These are phyloP conservation scores for Phytophthora nicotianae DNA, from an alignment of 352 stramenopile genomes.

Conservation along the genomic window DNA sequence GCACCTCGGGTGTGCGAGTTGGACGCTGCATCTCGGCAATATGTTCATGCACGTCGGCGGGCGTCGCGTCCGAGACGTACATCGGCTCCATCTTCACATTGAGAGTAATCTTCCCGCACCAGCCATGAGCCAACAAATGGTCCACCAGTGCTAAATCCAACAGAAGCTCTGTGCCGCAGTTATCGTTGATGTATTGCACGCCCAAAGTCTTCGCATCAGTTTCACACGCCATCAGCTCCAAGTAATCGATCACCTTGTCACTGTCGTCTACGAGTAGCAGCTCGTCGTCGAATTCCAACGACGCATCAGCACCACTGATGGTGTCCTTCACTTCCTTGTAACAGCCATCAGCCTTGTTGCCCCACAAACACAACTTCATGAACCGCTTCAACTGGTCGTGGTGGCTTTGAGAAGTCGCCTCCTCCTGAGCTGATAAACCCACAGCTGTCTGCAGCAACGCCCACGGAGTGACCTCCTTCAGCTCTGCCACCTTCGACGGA, in stretches of 20 bases:
- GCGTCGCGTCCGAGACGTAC: conserved; percentile 81
- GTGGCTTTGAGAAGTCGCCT: conserved; percentile 28
- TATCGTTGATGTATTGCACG: conserved; percentile 81
- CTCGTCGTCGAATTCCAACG: conserved; percentile 61
- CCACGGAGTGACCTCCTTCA: conserved; percentile 62
- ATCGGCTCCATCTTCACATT: conserved; percentile 80
- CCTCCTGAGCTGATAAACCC: conserved; percentile 11
- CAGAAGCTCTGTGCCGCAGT: conserved; percentile 75
- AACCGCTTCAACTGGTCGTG: conserved; percentile 53
- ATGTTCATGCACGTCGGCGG: conserved; percentile 61
- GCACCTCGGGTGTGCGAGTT: conserved; percentile 42
- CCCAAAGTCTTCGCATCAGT: conserved; percentile 17
- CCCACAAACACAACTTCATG: conserved; percentile 79
- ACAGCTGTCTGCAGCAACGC: conserved; percentile 61
- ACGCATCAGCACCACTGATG: conserved; percentile 55
- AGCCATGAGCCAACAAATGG: conserved; percentile 55
- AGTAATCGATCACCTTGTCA: conserved; percentile 49
- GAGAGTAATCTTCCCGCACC: conserved; percentile 61
- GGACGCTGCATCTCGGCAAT: conserved; percentile 52
- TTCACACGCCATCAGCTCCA: conserved; percentile 31
- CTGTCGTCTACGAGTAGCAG: conserved; percentile 63
- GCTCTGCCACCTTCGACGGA: conserved; percentile 58
- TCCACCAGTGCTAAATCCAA: conserved; percentile 72
- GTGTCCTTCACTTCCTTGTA: conserved; percentile 81
- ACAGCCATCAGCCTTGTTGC: conserved; percentile 81